These are phyloP conservation scores for Kappamyces sp. DNA, from an alignment of 192 early-diverging fungal genomes.

Conservation along the genomic window DNA sequence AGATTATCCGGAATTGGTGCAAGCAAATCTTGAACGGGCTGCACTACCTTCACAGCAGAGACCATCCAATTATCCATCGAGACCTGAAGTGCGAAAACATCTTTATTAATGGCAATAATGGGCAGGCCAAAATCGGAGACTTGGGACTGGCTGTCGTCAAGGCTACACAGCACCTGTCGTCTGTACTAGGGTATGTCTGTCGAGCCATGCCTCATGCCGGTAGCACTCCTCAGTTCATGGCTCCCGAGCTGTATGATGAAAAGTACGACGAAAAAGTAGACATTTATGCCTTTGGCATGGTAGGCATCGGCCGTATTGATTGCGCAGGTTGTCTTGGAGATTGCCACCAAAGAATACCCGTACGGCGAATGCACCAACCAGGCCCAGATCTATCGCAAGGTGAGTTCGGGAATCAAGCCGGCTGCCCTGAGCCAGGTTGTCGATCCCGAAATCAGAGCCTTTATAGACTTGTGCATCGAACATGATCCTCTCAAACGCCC, in stretches of 20 bases:
- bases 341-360: constrained; percentile 78
- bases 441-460: constrained; percentile 56
- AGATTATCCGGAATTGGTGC: constrained; percentile 74
- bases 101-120: constrained; percentile 85
- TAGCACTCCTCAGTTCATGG: constrained; percentile 82
- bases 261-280: constrained; percentile 83
- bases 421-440: constrained; percentile 54
- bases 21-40: constrained; percentile 75
- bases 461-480: constrained; percentile 64
- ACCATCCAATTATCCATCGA: constrained; percentile 77
- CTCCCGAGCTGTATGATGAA: constrained; percentile 85
- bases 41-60: constrained; percentile 67
- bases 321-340: constrained; percentile 30
- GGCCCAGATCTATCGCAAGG: constrained; percentile 78
- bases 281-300: constrained; percentile 88
- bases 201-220: not conserved
- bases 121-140: constrained; percentile 83
- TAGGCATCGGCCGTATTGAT: constrained; percentile 20
- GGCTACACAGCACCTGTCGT: constrained; percentile 56
- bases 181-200: constrained; percentile 53
- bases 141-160: constrained; percentile 69
- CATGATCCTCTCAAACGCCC: constrained; percentile 43
- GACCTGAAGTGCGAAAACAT: constrained; percentile 67
- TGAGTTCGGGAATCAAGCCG: constrained; percentile 69
- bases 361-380: constrained; percentile 80